A percentile compares a stretch with the other conserved stretches of the same genome.
Conservation (phyloP, 1,139 yeast genomes). For the Protomyces inundatus region DNA sequence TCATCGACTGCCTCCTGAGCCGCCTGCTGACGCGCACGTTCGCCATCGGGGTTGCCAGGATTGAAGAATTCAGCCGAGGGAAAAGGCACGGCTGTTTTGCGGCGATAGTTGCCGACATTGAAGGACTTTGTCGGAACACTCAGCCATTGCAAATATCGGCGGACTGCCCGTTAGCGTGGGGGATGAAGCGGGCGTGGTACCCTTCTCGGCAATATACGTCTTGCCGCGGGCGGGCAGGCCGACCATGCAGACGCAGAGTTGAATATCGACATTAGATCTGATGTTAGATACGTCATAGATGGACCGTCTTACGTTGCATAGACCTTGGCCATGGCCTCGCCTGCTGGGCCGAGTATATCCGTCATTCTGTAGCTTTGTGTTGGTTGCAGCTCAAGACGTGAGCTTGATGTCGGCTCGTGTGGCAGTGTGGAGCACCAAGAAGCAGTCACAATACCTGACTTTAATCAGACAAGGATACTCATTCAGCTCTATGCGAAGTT, state of each 20-base stretch:
- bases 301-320: neutral
- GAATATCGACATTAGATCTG: slow-evolving; percentile 14
- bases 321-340: neutral
- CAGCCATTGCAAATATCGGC: slow-evolving; percentile 51
- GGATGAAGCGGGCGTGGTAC: neutral
- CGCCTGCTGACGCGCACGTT: slow-evolving; percentile 60
- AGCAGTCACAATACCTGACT: too few species aligned
- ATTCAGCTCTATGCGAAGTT: too few species aligned
- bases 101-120: slow-evolving; percentile 81
- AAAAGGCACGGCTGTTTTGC: slow-evolving; percentile 50
- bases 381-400: too few species aligned
- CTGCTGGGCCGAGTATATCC: neutral
- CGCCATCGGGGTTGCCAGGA: slow-evolving; percentile 58
- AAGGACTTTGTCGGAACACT: slow-evolving; percentile 82
- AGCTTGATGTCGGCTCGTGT: too few species aligned
- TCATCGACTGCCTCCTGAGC: slow-evolving; percentile 69
- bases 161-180: neutral
- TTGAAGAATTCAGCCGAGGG: slow-evolving; percentile 77
- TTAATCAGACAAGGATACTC: too few species aligned
- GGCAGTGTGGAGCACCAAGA: too few species aligned
- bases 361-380: neutral
- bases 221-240: slow-evolving; percentile 25
- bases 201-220: slow-evolving; percentile 25
- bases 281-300: neutral
- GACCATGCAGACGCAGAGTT: slow-evolving; percentile 23